A percentile compares a stretch with the other conserved stretches of the same genome.
phyloP scores from a whole-genome alignment of 257 asterid species.

The Coffea eugenioides region DNA sequence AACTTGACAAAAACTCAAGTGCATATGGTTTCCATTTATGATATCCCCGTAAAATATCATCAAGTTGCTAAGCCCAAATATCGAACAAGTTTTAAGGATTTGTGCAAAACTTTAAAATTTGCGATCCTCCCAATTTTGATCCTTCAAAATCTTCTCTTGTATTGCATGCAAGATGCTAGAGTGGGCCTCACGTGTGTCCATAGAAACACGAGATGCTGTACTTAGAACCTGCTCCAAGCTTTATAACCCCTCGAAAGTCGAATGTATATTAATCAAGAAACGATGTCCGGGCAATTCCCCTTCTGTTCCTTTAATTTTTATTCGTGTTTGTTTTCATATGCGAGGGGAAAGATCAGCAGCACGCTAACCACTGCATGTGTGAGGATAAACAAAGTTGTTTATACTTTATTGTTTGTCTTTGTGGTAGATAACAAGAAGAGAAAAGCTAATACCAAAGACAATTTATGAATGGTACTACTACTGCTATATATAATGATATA shows the following conservation, averaged over 20 bases:
- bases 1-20: too few relatives aligned
- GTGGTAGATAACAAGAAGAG: constrained; percentile 13
- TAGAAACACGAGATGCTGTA: not conserved
- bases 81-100: not conserved
- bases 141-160: not conserved
- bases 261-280: constrained; percentile 11
- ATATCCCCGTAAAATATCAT: too few relatives aligned
- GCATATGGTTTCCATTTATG: not conserved
- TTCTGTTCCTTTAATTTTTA: constrained; percentile 14
- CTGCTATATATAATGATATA: not conserved
- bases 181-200: constrained; percentile 10
- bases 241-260: not conserved
- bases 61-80: not conserved
- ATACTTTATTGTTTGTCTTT: constrained; percentile 4
- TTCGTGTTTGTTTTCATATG: constrained; percentile 22
- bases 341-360: constrained; percentile 27
- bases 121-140: not conserved
- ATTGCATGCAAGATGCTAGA: not conserved
- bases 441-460: not conserved
- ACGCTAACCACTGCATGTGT: constrained; percentile 15
- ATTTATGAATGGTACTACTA: not conserved
- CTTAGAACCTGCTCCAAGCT: constrained; percentile 12
- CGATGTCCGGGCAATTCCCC: constrained; percentile 7
- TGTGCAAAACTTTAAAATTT: not conserved
- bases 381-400: constrained; percentile 8